Evolutionary conservation across 441 rosid genomes (phyloP).

Genomic region (Pelargonium exstipulatum): DNA sequence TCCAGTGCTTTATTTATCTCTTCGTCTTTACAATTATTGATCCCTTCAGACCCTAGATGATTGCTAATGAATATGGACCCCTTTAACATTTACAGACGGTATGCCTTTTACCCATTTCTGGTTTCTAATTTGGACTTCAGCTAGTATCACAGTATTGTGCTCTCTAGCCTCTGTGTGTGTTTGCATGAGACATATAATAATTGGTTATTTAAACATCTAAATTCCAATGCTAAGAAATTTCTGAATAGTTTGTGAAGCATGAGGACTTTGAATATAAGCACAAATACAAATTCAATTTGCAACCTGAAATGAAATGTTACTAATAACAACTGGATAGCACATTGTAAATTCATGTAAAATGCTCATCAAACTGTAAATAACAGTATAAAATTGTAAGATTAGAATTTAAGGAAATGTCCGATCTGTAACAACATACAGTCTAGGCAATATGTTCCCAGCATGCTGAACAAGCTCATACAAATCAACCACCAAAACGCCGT

Average conservation of each 20-base stretch:
- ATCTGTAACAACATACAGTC: slow-evolving; percentile 34
- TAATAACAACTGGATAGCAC: not conserved
- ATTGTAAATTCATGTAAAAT: not conserved
- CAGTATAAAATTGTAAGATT: not conserved
- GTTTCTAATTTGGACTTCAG: too few relatives aligned
- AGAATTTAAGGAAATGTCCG: not conserved
- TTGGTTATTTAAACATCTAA: not conserved
- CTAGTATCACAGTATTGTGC: too few relatives aligned
- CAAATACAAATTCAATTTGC: not conserved
- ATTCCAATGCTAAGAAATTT: not conserved
- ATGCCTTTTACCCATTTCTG: not conserved
- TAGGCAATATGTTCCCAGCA: slow-evolving; percentile 63
- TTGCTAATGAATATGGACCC: too few relatives aligned
- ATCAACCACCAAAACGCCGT: slow-evolving; percentile 54
- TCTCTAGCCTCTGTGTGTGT: too few relatives aligned
- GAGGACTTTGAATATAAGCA: not conserved
- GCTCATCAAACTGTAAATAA: not conserved
- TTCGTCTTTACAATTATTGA: not conserved
- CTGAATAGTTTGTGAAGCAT: not conserved
- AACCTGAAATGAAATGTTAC: not conserved
- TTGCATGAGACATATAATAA: not conserved
- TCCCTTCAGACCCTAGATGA: not conserved
- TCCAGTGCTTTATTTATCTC: not conserved
- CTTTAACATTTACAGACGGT: too few relatives aligned
- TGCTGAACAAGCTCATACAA: slow-evolving; percentile 71